Evolutionary conservation across 192 early-diverging fungal species (phyloP).

Genomic region (Phycomyces nitens): DNA sequence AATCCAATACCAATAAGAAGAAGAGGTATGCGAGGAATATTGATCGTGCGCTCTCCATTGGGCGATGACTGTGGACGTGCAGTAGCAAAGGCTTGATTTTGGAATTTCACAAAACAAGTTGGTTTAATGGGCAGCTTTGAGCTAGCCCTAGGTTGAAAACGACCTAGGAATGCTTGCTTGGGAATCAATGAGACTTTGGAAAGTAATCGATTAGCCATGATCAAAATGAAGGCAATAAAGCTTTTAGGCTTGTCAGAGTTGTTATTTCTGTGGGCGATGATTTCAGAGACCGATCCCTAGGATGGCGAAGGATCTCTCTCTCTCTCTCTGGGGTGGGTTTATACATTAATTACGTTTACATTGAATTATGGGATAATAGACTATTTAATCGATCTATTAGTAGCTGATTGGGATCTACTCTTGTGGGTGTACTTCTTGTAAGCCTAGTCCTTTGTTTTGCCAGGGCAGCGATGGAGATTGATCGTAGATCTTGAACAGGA

Average conservation of each 20-base stretch:
- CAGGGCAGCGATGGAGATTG: conserved; percentile 9
- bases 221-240: too few relatives aligned
- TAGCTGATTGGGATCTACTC: conserved; percentile 1
- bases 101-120: not conserved
- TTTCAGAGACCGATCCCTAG: too few relatives aligned
- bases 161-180: too few relatives aligned
- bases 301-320: too few relatives aligned
- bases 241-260: too few relatives aligned
- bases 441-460: not conserved
- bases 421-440: conserved; percentile 2
- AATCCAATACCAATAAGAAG: conserved; percentile 37
- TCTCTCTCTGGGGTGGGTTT: too few relatives aligned
- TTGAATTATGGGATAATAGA: conserved; percentile 11
- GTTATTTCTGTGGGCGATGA: too few relatives aligned
- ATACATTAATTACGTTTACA: conserved; percentile 1
- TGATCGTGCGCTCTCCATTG: conserved; percentile 8
- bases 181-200: too few relatives aligned
- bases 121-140: too few relatives aligned
- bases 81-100: not conserved
- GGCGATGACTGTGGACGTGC: not conserved
- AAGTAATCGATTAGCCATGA: too few relatives aligned
- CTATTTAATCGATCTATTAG: conserved; percentile 13
- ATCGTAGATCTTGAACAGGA: not conserved
- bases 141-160: too few relatives aligned
- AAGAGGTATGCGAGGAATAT: conserved; percentile 36